Base-by-base conservation (phyloP, 768 basidiomycete genomes). In the Pseudohyphozyma bogoriensis region DNA sequence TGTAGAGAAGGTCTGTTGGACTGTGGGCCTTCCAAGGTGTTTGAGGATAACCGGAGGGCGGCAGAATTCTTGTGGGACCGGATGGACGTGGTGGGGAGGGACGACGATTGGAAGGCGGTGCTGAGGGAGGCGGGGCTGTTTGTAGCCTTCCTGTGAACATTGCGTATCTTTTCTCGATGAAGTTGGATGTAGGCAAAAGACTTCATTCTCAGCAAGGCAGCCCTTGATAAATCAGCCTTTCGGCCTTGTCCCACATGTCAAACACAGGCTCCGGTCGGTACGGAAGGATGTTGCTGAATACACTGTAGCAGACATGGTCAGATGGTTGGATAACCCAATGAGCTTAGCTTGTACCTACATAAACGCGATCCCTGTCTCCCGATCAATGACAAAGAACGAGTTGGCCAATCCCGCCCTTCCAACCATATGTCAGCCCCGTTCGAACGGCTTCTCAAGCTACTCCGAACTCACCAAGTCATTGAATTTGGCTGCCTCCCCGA, bases 61-160 rank as follows among this genome's bases (percentile, higher is more conserved):
- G 46, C 60, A 13, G 63, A 64, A 47, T 39, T 55, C 33, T 28
- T 64, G 1, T 64, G 63, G 63, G 56, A 58, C 24, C 46, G 56
- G 12, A 55, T 60, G n/a, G 63, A 64, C n/a, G 28, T 28, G 33
- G 37, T 51, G 39, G 63, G 63, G 9, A 56, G 59, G 59, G 18
- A 15, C 3, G 37, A 55, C 20, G 59, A 60, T n/a, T 64, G 63
- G 63, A 28, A 58, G 35, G 51, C 28, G 12, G 26, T 60, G 9
- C 35, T 60, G 24, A 56, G 55, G 55, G 29, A 4, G 31, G 59
- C 60, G 59, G 42, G 54, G 55, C 40, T 36, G 9, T 60, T 55
- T 16, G 63, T 60, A 2, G 63, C 55, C 28, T 64, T 60, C 55
- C 31, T 64, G 39, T 64, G n/a, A n/a, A n/a, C n/a, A n/a, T n/a